Base-by-base conservation (phyloP, 1,284 basidiomycete species). In the Fereydounia khargensis region DNA sequence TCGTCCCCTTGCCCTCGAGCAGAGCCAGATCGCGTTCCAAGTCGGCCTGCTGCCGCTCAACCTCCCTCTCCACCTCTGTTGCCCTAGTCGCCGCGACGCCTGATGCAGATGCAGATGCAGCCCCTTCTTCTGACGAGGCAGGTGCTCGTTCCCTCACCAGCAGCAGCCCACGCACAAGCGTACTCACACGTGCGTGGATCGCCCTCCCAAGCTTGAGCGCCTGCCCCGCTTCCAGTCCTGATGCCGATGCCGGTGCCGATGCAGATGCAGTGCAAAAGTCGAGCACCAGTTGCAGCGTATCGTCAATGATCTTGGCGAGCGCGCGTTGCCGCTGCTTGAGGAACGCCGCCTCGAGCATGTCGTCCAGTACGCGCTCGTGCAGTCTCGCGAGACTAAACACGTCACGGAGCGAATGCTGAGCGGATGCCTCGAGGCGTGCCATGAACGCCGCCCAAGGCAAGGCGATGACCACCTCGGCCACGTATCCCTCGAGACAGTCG, bases 311-410 rank as follows among this genome's bases (percentile, higher is more conserved):
- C 20, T 16, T 21, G 3, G 34, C 13, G 5, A 61, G 16, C 1
- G 41, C 38, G 0, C 36, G 16, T 21, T 67, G 65, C 23, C 47
- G 46, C 6, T 45, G 34, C 25, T 63, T 60, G 34, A 65, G 50
- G 27, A 68, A 66, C 31, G 50, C 55, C 6, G 54, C 50, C 11
- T 47, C 35, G 6, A 68, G 42, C 58, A 68, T 65, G 1, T 56
- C 47, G 20, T 68, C 65, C 11, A 68, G 51, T 19, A 65, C 43
- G 1, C 47, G 22, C 27, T 68, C 65, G 35, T 68, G 65, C 21
- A 60, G 66, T 3, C 54, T 38, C 7, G 63, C 65, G 7, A 68
- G 44, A 6, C 56, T 61, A 27, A 68, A 68, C 17, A 68, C 55
- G 35, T 68, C 65, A 35, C 64, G 63, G 16, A 68, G 43, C 28